Base-by-base conservation (phyloP, 768 basidiomycete species). In the Suillus subluteus region DNA sequence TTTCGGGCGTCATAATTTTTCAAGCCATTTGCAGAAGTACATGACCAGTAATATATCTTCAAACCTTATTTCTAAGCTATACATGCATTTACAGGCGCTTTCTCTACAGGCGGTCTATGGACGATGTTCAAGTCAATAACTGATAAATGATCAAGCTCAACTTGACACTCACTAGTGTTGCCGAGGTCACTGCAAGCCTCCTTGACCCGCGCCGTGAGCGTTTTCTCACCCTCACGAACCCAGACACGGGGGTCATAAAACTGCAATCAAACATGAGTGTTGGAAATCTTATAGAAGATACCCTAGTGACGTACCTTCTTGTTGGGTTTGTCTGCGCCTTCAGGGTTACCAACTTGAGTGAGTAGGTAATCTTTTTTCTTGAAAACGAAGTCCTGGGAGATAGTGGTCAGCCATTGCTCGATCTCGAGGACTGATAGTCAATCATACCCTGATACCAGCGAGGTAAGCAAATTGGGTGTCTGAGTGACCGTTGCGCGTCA, bases 171-270 rank as follows among this genome's bases (percentile, higher is more conserved):
- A 87, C 86, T 71, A 66, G 82, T 79, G 76, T 88, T 94, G 71
- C 91, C 94, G 67, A 99, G 87, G 81, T 99, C 97, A 52, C 79
- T 71, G 81, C 95, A 96, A n/a, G 97, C 96, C 79, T 92, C 91
- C 82, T 95, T 94, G 82, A 98, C 94, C 75, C 97, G 94, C 68
- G 79, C 86, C 58, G 78, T 58, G 71, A 99, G 87, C 23, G 95
- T 97, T 88, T 96, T 96, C 84, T 99, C 96, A 71, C 96, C 96
- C 82, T 98, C 95, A 74, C 97, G 93, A 62, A 99, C 95, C 97
- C 97, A 99, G 67, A 96, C 91, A 83, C 97, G 94, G 61, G 96
- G 96, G 79, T 97, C 95, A 81, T 97, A 97, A 84, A 79, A 91
- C 91, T 92, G 69, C 16, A 23, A 40, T 48, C 12, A 23, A 18